Conservation (phyloP, 2,329 filamentous ascomycete species). For the Nigrograna mackinnonii region DNA sequence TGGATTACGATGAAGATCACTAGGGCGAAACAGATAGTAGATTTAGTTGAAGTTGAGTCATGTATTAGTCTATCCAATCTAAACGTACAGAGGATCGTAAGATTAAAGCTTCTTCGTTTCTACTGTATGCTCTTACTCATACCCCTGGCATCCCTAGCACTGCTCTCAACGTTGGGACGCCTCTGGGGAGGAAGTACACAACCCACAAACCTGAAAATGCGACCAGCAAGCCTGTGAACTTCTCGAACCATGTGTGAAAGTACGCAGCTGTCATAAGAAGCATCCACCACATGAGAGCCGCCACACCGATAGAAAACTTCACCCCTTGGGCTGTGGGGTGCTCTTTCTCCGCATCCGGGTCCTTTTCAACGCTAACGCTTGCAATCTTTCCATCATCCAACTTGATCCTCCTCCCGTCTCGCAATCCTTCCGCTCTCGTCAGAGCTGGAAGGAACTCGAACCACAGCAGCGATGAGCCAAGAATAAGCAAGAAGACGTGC, state of each 20-base stretch:
- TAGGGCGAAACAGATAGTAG: no score
- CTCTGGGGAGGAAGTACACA: slow-evolving; percentile 54
- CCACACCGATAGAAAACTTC: slow-evolving; percentile 60
- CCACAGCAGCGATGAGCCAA: slow-evolving; percentile 79
- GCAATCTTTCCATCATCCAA: slow-evolving; percentile 67
- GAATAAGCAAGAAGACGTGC: slow-evolving; percentile 88
- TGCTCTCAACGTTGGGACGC: slow-evolving; percentile 44
- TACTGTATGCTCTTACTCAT: no score
- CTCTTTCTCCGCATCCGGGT: slow-evolving; percentile 43
- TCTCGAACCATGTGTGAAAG: slow-evolving; percentile 99
- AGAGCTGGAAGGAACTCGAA: slow-evolving; percentile 75
- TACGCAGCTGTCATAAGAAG: slow-evolving; percentile 97
- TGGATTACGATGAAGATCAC: no score
- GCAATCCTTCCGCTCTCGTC: slow-evolving; percentile 48
- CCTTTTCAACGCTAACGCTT: slow-evolving; percentile 46
- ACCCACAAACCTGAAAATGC: slow-evolving; percentile 49
- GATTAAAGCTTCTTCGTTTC: no score
- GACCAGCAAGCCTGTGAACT: slow-evolving; percentile 61
- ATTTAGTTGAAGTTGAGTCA: no score
- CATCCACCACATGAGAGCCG: slow-evolving; percentile 87
- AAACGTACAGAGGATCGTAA: no score
- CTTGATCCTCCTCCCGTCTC: slow-evolving; percentile 68
- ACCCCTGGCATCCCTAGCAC: slow-evolving; percentile 53
- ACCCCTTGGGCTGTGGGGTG: slow-evolving; percentile 53
- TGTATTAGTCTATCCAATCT: no score